These are phyloP conservation scores for Coemansia sp. DNA, from an alignment of 192 early-diverging fungal species.

Conservation along the genomic window DNA sequence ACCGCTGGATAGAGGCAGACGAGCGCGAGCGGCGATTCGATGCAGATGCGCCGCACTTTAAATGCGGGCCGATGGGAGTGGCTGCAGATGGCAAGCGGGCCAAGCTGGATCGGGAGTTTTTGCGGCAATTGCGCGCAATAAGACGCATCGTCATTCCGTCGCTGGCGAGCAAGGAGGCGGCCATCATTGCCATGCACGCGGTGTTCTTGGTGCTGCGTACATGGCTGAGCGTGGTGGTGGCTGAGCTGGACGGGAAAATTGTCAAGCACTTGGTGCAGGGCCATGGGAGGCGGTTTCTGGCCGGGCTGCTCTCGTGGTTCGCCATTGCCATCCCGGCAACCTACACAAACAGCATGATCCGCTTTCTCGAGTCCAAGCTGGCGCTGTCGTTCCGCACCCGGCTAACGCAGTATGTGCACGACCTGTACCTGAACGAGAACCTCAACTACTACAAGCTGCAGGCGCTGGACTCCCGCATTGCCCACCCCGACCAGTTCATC, in stretches of 20 bases:
- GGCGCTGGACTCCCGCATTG: slow-evolving; percentile 85
- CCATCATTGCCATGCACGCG: slow-evolving; percentile 78
- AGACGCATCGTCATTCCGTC: slow-evolving; percentile 79
- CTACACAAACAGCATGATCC: slow-evolving; percentile 96
- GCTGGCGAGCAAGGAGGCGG: slow-evolving; percentile 73
- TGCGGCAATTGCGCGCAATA: slow-evolving; percentile 67
- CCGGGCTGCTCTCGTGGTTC: slow-evolving; percentile 84
- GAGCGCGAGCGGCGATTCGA: slow-evolving; percentile 51
- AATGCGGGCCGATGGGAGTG: not conserved
- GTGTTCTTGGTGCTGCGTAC: slow-evolving; percentile 86
- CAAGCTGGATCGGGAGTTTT: slow-evolving; percentile 38
- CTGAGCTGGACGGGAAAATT: slow-evolving; percentile 87
- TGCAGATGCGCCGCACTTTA: slow-evolving; percentile 38
- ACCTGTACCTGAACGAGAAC: slow-evolving; percentile 78
- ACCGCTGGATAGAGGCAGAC: slow-evolving; percentile 38
- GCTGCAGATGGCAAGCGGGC: slow-evolving; percentile 5
- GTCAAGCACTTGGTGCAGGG: slow-evolving; percentile 90
- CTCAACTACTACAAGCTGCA: slow-evolving; percentile 93
- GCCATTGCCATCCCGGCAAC: slow-evolving; percentile 92
- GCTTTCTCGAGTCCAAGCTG: slow-evolving; percentile 53
- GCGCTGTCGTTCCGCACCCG: slow-evolving; percentile 80
- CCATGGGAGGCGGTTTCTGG: slow-evolving; percentile 73
- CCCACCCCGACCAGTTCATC: slow-evolving; percentile 85
- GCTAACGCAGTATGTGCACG: slow-evolving; percentile 86
- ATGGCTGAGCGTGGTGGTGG: slow-evolving; percentile 88